phyloP scores from a whole-genome alignment of 345 rosid species.

The Populus euphratica region DNA sequence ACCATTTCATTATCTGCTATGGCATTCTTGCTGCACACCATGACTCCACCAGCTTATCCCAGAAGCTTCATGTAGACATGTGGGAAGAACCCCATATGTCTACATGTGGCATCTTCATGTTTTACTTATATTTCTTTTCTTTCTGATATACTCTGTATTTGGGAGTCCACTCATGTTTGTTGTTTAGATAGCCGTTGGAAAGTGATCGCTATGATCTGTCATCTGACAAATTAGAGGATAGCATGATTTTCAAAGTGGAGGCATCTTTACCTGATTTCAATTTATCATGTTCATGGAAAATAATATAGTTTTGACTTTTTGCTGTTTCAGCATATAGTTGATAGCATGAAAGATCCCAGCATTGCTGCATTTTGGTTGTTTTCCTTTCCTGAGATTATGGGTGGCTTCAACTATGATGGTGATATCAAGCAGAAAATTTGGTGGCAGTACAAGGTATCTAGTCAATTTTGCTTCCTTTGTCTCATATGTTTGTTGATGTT shows the following conservation, averaged over 20 bases:
- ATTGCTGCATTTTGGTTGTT: conserved; percentile 95
- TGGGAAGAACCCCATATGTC: too few species aligned
- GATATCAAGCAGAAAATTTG: conserved; percentile 81
- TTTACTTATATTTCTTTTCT: neutral
- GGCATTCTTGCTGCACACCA: too few species aligned
- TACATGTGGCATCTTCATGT: neutral
- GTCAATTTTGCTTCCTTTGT: neutral
- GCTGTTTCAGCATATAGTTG: conserved; percentile 75
- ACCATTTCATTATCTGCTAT: too few species aligned
- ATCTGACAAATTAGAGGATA: neutral
- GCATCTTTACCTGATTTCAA: neutral
- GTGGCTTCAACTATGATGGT: conserved; percentile 79
- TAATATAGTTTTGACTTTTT: conserved; percentile 11
- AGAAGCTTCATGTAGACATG: too few species aligned
- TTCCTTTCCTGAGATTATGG: conserved; percentile 77
- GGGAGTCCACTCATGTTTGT: neutral
- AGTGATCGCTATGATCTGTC: neutral
- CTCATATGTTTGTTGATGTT: neutral
- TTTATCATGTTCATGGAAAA: conserved; percentile 6
- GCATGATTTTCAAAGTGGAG: neutral
- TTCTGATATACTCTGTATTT: neutral
- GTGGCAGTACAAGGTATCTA: conserved; percentile 81
- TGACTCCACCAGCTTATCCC: too few species aligned
- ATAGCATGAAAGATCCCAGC: conserved; percentile 95
- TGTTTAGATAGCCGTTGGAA: neutral